Base-by-base conservation (phyloP, 2,329 filamentous ascomycete species). In the Hymenoscyphus infarciens region DNA sequence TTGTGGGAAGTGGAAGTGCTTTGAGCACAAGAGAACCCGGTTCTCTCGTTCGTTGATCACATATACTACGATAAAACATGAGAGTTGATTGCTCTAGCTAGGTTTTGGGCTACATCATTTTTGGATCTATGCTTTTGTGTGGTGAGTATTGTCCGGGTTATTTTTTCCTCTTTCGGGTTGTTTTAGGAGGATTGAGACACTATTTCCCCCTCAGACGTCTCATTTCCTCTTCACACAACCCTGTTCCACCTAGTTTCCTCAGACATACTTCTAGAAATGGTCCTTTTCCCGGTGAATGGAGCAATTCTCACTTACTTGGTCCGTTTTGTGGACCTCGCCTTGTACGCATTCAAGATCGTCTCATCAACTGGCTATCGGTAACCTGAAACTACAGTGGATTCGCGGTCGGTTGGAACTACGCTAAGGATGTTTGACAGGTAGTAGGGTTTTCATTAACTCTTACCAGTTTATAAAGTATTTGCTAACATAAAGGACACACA, bases 261-360 rank as follows among this genome's bases (percentile, higher is more conserved):
- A 10, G 57, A 70, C n/a, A 0, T 65, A 70, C 5, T 74, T 74
- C 31, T 33, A 11, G 31, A 33, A 33, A 7, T n/a, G 56, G 82
- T 87, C 57, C 52, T 80, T 64, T 87, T 83, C 62, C 85, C 85
- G 0, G 80, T 87, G 63, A 84, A 84, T 63, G 85, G 85, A 55
- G 83, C 83, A 65, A 87, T 87, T 74, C 85, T 82, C 72, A 82
- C 81, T n/a, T 87, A 87, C 68, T 79, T 83, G 54, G 79, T 82
- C 59, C 82, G 84, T 57, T 87, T 87, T 67, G 76, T 87, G 63
- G 85, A 87, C 67, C 85, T 85, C 29, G 80, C 83, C 7, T 53
- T 64, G n/a, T n/a, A n/a, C n/a, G n/a, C n/a, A n/a, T n/a, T n/a
- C n/a, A n/a, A n/a, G n/a, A n/a, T n/a, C n/a, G n/a, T n/a, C n/a